phyloP scores from a whole-genome alignment of 805 yeast genomes.

The Grigorovia jiainica region DNA sequence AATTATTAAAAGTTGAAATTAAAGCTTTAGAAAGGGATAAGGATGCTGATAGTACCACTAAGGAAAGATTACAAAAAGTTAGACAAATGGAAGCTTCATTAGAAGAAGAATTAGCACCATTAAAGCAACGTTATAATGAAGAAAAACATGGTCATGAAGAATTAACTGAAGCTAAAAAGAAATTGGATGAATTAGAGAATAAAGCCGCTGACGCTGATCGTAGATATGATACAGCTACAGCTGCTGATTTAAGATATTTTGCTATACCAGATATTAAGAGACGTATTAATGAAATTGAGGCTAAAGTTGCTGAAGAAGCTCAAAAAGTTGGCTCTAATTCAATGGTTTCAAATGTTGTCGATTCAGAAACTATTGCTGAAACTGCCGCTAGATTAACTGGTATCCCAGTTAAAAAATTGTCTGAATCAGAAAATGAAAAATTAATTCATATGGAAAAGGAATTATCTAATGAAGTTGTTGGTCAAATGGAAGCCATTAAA shows the following conservation, averaged over 20 bases:
- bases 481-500: conserved; percentile 90
- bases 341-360: conserved; percentile 82
- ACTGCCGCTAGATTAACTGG: conserved; percentile 96
- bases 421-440: conserved; percentile 91
- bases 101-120: conserved; percentile 76
- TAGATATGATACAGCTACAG: conserved; percentile 87
- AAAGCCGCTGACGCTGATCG: conserved; percentile 96
- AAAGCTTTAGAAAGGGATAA: conserved; percentile 94
- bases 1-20: conserved; percentile 88
- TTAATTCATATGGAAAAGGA: conserved; percentile 91
- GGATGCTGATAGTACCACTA: conserved; percentile 72
- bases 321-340: conserved; percentile 48
- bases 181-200: conserved; percentile 82
- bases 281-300: conserved; percentile 67
- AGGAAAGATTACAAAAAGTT: conserved; percentile 76
- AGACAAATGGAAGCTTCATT: conserved; percentile 69
- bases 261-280: conserved; percentile 89
- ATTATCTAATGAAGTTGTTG: conserved; percentile 76
- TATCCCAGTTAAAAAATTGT: conserved; percentile 87
- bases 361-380: conserved; percentile 87
- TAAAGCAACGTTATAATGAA: conserved; percentile 73
- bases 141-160: conserved; percentile 90
- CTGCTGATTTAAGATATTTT: conserved; percentile 92
- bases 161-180: conserved; percentile 79
- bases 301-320: conserved; percentile 69